These are phyloP conservation scores for Leishmania amazonensis DNA, from an alignment of 208 protist species.

Conservation along the genomic window DNA sequence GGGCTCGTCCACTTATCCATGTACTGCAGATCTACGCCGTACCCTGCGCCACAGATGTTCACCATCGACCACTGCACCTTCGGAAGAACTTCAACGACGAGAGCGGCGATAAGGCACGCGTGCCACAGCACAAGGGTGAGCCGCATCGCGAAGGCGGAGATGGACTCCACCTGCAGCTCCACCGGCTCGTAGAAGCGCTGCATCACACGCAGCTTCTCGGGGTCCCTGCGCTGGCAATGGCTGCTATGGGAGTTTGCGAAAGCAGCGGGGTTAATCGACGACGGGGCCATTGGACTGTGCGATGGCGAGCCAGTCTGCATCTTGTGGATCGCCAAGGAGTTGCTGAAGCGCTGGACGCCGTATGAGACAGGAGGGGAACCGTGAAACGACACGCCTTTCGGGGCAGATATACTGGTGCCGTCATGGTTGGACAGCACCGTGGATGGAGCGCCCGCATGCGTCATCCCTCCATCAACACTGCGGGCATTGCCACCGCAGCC, in stretches of 20 bases:
- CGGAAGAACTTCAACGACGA: slow-evolving; percentile 63
- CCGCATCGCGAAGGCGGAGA: slow-evolving; percentile 46
- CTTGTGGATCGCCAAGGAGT: neutral
- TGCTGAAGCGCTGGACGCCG: neutral
- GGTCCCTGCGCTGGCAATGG: neutral
- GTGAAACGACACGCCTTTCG: slow-evolving; percentile 7
- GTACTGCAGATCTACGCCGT: slow-evolving; percentile 40
- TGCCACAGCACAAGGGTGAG: slow-evolving; percentile 69
- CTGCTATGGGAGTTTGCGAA: neutral
- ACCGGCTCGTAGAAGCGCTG: slow-evolving; percentile 49
- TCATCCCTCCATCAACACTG: neutral
- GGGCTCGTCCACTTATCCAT: slow-evolving; percentile 29
- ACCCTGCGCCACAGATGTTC: slow-evolving; percentile 60
- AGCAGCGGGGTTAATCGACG: neutral
- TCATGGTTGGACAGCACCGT: neutral
- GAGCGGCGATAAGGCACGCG: slow-evolving; percentile 42
- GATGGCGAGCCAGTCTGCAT: neutral
- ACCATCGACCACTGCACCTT: slow-evolving; percentile 53
- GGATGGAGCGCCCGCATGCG: neutral
- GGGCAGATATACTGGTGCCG: neutral
- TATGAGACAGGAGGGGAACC: neutral
- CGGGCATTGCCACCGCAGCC: neutral
- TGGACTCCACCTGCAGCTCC: slow-evolving; percentile 82
- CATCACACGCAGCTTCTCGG: slow-evolving; percentile 8
- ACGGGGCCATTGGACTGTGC: neutral